These are phyloP conservation scores for Anethum foeniculum DNA, from an alignment of 140 eudicot species.

Conservation along the genomic window DNA sequence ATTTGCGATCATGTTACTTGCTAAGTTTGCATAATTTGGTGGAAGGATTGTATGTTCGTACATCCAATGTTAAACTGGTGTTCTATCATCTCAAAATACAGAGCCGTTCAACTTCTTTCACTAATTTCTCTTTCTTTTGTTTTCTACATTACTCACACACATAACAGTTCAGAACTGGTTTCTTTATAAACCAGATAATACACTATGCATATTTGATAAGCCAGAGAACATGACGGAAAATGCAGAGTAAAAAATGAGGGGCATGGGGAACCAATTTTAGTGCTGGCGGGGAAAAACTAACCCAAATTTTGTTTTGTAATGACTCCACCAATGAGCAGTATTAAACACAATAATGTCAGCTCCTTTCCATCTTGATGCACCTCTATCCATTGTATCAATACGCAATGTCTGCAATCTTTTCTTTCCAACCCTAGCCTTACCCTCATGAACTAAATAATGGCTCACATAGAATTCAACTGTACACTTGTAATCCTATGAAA, in stretches of 20 bases:
- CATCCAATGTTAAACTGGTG: not conserved
- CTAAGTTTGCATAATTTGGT: not conserved
- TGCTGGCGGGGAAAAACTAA: slow-evolving; percentile 18
- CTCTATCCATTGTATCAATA: slow-evolving; percentile 75
- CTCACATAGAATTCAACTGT: slow-evolving; percentile 84
- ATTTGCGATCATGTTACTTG: not conserved
- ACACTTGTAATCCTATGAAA: slow-evolving; percentile 65
- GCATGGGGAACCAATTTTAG: not conserved
- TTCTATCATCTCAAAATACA: not conserved
- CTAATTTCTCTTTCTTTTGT: not conserved
- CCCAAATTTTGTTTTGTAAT: slow-evolving; percentile 90
- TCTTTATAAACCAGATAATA: not conserved
- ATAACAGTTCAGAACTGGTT: not conserved
- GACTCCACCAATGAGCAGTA: slow-evolving; percentile 98
- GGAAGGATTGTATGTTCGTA: not conserved
- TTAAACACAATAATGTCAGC: slow-evolving; percentile 83
- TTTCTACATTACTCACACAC: not conserved
- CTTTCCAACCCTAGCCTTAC: slow-evolving; percentile 77
- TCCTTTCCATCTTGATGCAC: slow-evolving; percentile 92
- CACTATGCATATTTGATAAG: not conserved
- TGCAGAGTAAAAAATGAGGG: not conserved
- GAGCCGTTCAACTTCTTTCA: not conserved
- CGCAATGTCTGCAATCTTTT: slow-evolving; percentile 75
- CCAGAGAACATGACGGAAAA: not conserved
- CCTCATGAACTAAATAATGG: slow-evolving; percentile 82